Evolutionary conservation across 2,329 filamentous ascomycete genomes (phyloP).

Genomic region (Drechslerella dactyloides): DNA sequence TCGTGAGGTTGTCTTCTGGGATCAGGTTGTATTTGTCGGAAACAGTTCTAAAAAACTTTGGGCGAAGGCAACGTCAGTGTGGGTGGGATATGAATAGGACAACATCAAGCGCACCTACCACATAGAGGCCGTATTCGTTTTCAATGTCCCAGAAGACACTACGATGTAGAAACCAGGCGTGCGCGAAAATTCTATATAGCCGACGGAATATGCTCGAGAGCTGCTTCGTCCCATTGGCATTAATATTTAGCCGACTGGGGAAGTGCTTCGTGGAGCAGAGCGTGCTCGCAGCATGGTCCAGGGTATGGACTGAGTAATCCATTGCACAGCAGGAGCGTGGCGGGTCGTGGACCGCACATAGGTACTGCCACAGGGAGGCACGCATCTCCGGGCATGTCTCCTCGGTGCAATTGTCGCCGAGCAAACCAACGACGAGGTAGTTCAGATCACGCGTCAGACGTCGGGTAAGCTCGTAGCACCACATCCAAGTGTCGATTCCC

Average conservation of each 20-base stretch:
- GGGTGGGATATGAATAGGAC: not conserved
- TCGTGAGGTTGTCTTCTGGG: slow-evolving; percentile 92
- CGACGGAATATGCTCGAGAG: slow-evolving; percentile 93
- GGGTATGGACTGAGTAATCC: slow-evolving; percentile 97
- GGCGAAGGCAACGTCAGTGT: not conserved
- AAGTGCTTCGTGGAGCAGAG: slow-evolving; percentile 95
- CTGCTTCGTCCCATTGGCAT: slow-evolving; percentile 71
- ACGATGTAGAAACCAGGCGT: slow-evolving; percentile 97
- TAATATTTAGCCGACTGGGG: slow-evolving; percentile 70
- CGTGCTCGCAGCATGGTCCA: slow-evolving; percentile 95
- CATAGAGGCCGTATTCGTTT: slow-evolving; percentile 85
- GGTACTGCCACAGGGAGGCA: slow-evolving; percentile 97
- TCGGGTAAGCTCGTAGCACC: slow-evolving; percentile 97
- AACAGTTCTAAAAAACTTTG: slow-evolving; percentile 85
- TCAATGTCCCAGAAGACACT: slow-evolving; percentile 96
- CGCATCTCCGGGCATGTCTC: slow-evolving; percentile 97
- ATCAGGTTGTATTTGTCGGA: slow-evolving; percentile 90
- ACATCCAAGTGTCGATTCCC: slow-evolving; percentile 82
- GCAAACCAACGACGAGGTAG: slow-evolving; percentile 86
- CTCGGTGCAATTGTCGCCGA: slow-evolving; percentile 87
- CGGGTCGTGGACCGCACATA: slow-evolving; percentile 95
- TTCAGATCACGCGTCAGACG: slow-evolving; percentile 96
- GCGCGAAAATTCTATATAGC: slow-evolving; percentile 94
- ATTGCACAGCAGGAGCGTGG: slow-evolving; percentile 98
- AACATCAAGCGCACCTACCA: slow-evolving; percentile 58